A percentile compares a stretch with the other conserved stretches of the same genome.
Evolutionary conservation across 169 alveolate species (phyloP).

Genomic region (Cyclospora cayetanensis): DNA sequence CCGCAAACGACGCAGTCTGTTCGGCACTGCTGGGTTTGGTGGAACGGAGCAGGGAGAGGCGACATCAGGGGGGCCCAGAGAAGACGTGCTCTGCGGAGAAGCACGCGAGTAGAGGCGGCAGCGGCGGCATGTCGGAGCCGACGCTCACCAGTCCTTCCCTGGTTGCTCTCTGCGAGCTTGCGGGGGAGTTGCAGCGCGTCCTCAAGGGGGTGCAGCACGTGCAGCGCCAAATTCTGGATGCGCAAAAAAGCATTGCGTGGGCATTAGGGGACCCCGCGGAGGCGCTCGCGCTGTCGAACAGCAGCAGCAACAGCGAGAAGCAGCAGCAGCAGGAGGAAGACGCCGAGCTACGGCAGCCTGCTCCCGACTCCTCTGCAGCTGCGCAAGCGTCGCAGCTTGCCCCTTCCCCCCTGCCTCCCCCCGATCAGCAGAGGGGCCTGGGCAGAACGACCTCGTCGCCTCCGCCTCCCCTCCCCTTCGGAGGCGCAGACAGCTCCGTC

Average conservation of each 20-base stretch:
- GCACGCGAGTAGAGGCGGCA: neutral
- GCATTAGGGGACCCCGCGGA: neutral
- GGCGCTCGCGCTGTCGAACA: neutral
- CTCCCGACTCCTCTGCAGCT: neutral
- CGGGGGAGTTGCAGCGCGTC: neutral
- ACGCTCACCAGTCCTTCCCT: neutral
- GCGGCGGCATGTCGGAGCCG: neutral
- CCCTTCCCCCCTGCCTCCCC: too few species aligned
- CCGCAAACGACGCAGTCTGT: neutral
- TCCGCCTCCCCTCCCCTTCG: neutral
- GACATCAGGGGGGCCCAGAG: neutral
- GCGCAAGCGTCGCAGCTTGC: too few species aligned
- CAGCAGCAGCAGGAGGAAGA: neutral
- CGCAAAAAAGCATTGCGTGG: neutral
- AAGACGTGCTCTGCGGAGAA: neutral
- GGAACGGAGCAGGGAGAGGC: neutral
- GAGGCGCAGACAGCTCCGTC: neutral
- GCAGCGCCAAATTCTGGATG: slow-evolving; percentile 4
- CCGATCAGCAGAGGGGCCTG: too few species aligned
- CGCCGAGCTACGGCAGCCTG: too few species aligned
- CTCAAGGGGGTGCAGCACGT: neutral
- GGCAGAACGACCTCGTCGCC: too few species aligned
- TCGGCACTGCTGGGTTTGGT: neutral
- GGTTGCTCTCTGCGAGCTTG: neutral
- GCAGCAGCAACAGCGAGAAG: neutral